Percentiles rank a stretch among this genome's conserved stretches.
These are phyloP conservation scores for Ophiostoma triangulosporum DNA, from an alignment of 2,329 filamentous ascomycete species.

Conservation along the genomic window DNA sequence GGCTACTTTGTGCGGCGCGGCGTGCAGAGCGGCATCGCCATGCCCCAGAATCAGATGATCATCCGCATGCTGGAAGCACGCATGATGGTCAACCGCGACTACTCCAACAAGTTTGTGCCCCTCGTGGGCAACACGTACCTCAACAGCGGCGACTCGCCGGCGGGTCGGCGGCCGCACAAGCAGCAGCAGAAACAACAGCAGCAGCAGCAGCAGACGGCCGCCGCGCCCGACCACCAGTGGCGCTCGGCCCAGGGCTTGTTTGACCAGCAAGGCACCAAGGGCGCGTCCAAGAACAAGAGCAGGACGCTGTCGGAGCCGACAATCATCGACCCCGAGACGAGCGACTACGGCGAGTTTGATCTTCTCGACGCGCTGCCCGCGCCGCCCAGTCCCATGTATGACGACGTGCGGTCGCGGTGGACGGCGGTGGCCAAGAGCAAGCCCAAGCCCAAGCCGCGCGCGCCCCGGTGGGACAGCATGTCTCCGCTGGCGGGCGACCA, in stretches of 20 bases:
- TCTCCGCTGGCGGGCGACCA: neutral
- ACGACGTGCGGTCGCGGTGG: neutral
- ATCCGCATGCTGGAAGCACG: constrained; percentile 62
- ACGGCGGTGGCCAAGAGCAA: neutral
- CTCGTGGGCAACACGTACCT: neutral
- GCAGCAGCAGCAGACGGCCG: neutral
- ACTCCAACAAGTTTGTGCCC: neutral
- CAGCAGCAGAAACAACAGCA: neutral
- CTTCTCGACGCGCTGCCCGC: neutral
- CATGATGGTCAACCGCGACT: constrained; percentile 18
- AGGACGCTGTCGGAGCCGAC: neutral
- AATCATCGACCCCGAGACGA: neutral
- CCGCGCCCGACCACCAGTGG: neutral
- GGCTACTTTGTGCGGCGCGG: constrained; percentile 73
- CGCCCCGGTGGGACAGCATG: neutral
- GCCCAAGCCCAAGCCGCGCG: neutral
- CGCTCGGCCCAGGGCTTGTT: neutral
- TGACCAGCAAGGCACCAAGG: neutral
- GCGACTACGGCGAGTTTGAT: neutral
- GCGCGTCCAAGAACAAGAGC: neutral
- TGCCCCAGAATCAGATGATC: constrained; percentile 60
- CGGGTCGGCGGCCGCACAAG: neutral
- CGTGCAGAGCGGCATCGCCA: constrained; percentile 56
- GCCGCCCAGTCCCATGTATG: neutral
- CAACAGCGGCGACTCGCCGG: neutral